Conservation (phyloP, 805 yeast genomes). For the Saturnispora gosingensis region DNA sequence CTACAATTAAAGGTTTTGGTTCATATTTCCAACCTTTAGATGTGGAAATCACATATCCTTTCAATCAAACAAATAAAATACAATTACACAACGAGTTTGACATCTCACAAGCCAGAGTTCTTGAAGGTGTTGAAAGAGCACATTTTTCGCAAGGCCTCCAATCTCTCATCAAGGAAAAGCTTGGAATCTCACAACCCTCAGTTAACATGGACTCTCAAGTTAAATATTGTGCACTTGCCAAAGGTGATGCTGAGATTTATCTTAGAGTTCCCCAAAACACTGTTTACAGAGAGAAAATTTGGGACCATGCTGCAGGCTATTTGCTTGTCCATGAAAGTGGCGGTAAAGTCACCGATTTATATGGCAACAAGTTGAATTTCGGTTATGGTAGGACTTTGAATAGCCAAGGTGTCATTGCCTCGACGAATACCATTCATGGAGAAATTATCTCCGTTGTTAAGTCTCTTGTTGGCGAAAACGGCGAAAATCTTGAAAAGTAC, state of each 20-base stretch:
- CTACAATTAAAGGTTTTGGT: conserved; percentile 62
- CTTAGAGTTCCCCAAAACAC: conserved; percentile 75
- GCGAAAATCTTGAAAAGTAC: conserved; percentile 24
- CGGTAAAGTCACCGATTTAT: conserved; percentile 80
- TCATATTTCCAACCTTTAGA: conserved; percentile 45
- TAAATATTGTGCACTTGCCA: conserved; percentile 83
- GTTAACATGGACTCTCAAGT: conserved; percentile 92
- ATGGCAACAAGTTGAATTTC: conserved; percentile 67
- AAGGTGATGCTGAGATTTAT: conserved; percentile 89
- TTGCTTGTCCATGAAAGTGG: conserved; percentile 83
- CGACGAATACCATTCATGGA: conserved; percentile 40
- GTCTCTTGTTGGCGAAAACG: conserved; percentile 27
- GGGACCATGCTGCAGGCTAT: conserved; percentile 99
- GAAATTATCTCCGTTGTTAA: conserved; percentile 43
- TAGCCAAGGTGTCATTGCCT: conserved; percentile 92
- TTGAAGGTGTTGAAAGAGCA: conserved; percentile 92
- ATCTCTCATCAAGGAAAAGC: conserved; percentile 52
- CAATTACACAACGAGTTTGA: conserved; percentile 40
- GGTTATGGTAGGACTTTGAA: conserved; percentile 74
- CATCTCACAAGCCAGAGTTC: conserved; percentile 50
- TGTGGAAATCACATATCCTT: conserved; percentile 31
- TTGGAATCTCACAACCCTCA: conserved; percentile 49
- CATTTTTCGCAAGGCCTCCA: conserved; percentile 92
- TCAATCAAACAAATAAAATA: conserved; percentile 30
- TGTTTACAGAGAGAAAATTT: conserved; percentile 81